These are phyloP conservation scores for Solanum gandarillasii DNA, from an alignment of 257 asterid species.

Conservation along the genomic window DNA sequence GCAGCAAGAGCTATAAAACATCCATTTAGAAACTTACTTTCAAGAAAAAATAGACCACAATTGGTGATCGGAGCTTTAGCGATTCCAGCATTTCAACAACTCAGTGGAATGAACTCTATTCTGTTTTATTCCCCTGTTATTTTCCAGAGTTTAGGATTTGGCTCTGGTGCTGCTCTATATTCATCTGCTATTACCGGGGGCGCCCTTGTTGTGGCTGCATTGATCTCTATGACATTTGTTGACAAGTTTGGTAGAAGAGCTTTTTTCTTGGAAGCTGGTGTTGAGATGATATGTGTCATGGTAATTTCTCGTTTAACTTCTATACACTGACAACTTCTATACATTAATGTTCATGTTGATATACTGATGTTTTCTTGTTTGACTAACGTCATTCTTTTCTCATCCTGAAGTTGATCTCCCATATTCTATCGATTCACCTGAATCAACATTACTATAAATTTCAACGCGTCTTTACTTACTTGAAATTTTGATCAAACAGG, in stretches of 20 bases:
- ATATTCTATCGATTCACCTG: neutral
- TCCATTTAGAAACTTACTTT: conserved; percentile 51
- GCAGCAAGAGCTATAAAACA: conserved; percentile 47
- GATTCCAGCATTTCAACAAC: conserved; percentile 76
- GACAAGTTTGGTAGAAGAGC: conserved; percentile 75
- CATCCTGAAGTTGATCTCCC: neutral
- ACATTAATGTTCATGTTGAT: neutral
- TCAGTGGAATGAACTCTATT: conserved; percentile 69
- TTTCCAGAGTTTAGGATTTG: conserved; percentile 75
- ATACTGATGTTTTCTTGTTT: too few species aligned
- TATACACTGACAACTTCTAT: neutral
- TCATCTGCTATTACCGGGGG: conserved; percentile 54
- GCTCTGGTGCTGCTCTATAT: conserved; percentile 40
- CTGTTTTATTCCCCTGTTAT: conserved; percentile 74
- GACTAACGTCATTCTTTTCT: neutral
- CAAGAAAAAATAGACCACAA: conserved; percentile 52
- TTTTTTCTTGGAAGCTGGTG: conserved; percentile 70
- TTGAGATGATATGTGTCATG: conserved; percentile 49
- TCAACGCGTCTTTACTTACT: neutral
- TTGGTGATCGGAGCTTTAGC: conserved; percentile 47
- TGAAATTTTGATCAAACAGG: conserved; percentile 16
- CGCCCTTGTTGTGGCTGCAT: conserved; percentile 49
- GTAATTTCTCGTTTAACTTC: conserved; percentile 1
- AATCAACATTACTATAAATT: neutral
- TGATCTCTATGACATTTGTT: conserved; percentile 63